phyloP scores from a whole-genome alignment of 768 basidiomycete genomes.

The Mycena amicta region DNA sequence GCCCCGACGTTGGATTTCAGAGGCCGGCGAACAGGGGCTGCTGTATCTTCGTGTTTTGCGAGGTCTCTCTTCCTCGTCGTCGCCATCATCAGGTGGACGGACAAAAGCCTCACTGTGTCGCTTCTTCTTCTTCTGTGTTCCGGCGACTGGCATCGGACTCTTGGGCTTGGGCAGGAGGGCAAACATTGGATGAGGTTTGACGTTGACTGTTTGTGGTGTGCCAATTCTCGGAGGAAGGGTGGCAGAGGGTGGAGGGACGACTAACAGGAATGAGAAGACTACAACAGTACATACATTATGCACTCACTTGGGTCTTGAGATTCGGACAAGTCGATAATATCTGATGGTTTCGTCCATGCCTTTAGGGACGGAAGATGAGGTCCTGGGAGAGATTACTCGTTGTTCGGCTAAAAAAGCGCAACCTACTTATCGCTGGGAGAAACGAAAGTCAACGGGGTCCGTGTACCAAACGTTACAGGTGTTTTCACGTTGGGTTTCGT shows the following conservation, averaged over 20 bases:
- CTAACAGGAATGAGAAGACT: not conserved
- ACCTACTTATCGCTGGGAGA: not conserved
- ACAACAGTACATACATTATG: too few species aligned
- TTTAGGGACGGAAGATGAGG: not conserved
- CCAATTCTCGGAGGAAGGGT: not conserved
- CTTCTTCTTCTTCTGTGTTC: slow-evolving; percentile 8
- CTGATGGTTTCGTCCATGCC: not conserved
- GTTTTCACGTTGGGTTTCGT: not conserved
- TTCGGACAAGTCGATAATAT: slow-evolving; percentile 15
- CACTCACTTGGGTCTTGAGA: too few species aligned
- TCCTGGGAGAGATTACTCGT: not conserved
- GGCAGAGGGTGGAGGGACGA: not conserved
- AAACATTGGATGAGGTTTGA: slow-evolving; percentile 8
- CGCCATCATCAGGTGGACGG: slow-evolving; percentile 2
- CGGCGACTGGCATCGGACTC: not conserved
- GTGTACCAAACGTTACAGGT: not conserved
- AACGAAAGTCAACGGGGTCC: not conserved
- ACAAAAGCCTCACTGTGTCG: slow-evolving; percentile 12
- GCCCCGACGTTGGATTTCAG: not conserved
- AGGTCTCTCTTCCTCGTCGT: slow-evolving; percentile 12
- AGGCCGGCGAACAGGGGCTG: slow-evolving; percentile 15
- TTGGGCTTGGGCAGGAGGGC: slow-evolving; percentile 4
- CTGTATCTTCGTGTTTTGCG: slow-evolving; percentile 17
- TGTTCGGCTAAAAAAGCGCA: too few species aligned
- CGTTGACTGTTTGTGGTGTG: not conserved